A percentile compares a stretch with the other conserved stretches of the same genome.
Conservation (phyloP, 371 early-diverging fungal species). For the Pancytospora philotis region DNA sequence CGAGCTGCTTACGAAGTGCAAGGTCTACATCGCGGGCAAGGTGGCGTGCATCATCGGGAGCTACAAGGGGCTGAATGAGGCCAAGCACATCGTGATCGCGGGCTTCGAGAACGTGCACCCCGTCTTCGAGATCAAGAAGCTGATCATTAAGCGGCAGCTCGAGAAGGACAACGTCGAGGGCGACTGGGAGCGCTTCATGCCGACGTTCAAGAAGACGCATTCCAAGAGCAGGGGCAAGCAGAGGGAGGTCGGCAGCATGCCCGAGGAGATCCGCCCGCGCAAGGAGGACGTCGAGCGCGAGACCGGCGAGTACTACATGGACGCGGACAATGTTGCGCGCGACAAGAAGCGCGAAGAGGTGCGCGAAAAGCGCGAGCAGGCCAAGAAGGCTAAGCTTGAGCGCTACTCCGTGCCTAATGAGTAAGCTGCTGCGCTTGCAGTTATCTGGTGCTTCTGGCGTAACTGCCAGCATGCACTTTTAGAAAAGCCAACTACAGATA, state of each 20-base stretch:
- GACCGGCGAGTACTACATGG: slow-evolving; percentile 47
- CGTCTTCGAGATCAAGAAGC: slow-evolving; percentile 89
- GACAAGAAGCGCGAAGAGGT: background rate
- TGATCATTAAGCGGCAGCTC: slow-evolving; percentile 93
- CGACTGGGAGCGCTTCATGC: slow-evolving; percentile 93
- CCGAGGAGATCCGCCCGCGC: slow-evolving; percentile 23
- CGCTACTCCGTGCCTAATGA: background rate
- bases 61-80: slow-evolving; percentile 68
- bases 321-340: background rate
- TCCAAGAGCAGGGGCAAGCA: slow-evolving; percentile 49
- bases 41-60: slow-evolving; percentile 87
- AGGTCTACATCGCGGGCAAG: slow-evolving; percentile 90
- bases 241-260: slow-evolving; percentile 12
- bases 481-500: too few relatives aligned
- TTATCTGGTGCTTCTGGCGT: too few relatives aligned
- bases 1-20: slow-evolving; percentile 83
- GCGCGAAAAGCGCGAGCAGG: slow-evolving; percentile 11
- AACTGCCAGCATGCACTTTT: too few relatives aligned
- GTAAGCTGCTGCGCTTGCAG: too few relatives aligned
- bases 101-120: slow-evolving; percentile 95
- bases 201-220: slow-evolving; percentile 84
- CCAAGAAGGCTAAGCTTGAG: background rate
- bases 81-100: slow-evolving; percentile 76
- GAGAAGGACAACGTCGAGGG: slow-evolving; percentile 85
- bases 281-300: slow-evolving; percentile 42